Conservation (phyloP, 768 basidiomycete genomes). For the Boletus rubroflammeus region DNA sequence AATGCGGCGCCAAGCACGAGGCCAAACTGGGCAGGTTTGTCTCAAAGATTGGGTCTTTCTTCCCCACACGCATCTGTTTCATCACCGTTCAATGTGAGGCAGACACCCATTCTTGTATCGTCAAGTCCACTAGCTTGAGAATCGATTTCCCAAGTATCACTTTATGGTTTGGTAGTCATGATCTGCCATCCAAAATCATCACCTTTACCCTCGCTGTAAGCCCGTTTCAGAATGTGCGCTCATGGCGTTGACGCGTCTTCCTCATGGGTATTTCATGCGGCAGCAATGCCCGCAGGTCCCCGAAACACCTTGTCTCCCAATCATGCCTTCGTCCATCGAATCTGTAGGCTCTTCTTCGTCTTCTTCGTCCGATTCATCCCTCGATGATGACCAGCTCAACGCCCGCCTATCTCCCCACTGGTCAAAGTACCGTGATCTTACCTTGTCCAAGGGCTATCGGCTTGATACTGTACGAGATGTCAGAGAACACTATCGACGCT, state of each 20-base stretch:
- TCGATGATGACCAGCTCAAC: slow-evolving; percentile 54
- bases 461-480: slow-evolving; percentile 71
- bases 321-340: slow-evolving; percentile 68
- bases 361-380: slow-evolving; percentile 47
- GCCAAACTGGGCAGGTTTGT: slow-evolving; percentile 12
- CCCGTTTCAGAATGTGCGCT: not conserved
- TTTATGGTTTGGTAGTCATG: not conserved
- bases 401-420: slow-evolving; percentile 58
- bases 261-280: slow-evolving; percentile 14
- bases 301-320: slow-evolving; percentile 43
- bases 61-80: slow-evolving; percentile 4
- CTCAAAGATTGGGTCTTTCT: slow-evolving; percentile 10
- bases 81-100: not conserved
- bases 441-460: slow-evolving; percentile 51
- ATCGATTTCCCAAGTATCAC: not conserved
- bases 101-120: not conserved
- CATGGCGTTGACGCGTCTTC: not conserved
- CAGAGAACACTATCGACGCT: slow-evolving; percentile 49
- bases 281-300: not conserved
- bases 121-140: not conserved
- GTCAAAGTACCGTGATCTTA: slow-evolving; percentile 48
- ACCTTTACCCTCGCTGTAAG: not conserved
- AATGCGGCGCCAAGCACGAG: not conserved
- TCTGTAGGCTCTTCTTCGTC: slow-evolving; percentile 36
- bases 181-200: not conserved